These are phyloP conservation scores for Megacollybia platyphylla DNA, from an alignment of 1,284 basidiomycete species.

Conservation along the genomic window DNA sequence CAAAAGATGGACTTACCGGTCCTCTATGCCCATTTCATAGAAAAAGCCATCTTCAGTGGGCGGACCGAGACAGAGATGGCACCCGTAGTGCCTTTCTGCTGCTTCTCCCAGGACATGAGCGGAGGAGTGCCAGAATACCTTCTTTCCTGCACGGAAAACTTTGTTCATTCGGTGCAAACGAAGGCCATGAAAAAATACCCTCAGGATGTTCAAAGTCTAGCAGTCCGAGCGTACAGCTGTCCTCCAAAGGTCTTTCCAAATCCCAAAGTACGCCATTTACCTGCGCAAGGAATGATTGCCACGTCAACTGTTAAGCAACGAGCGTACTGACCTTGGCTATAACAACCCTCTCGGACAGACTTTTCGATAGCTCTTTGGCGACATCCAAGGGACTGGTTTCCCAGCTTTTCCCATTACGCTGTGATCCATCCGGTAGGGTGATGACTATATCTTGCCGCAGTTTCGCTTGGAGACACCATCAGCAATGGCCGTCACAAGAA, in stretches of 20 bases:
- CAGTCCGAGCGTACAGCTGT: constrained; percentile 70
- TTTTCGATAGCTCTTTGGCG: constrained; percentile 80
- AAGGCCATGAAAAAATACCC: constrained; percentile 32
- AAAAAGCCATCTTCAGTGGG: constrained; percentile 99
- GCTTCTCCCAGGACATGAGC: constrained; percentile 99
- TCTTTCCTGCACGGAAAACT: constrained; percentile 51
- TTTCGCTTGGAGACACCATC: constrained; percentile 41
- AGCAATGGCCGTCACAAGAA: constrained; percentile 3
- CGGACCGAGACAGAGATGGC: constrained; percentile 94
- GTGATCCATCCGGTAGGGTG: constrained; percentile 82
- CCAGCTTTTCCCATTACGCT: constrained; percentile 80
- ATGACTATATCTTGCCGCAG: constrained; percentile 76
- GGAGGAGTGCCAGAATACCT: constrained; percentile 99
- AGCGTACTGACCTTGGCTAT: constrained; percentile 71
- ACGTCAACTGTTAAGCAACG: neutral
- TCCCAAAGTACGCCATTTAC: constrained; percentile 92
- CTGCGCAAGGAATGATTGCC: constrained; percentile 20
- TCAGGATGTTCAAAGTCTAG: constrained; percentile 94
- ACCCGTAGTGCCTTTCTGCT: constrained; percentile 93
- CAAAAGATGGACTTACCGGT: constrained; percentile 31
- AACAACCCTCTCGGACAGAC: constrained; percentile 81
- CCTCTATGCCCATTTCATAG: constrained; percentile 91
- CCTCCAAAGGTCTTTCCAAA: constrained; percentile 86
- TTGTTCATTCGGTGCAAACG: constrained; percentile 2
- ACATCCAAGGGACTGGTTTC: constrained; percentile 94